These are phyloP conservation scores for Pisolithus thermaeus DNA, from an alignment of 1,284 basidiomycete genomes.

Conservation along the genomic window DNA sequence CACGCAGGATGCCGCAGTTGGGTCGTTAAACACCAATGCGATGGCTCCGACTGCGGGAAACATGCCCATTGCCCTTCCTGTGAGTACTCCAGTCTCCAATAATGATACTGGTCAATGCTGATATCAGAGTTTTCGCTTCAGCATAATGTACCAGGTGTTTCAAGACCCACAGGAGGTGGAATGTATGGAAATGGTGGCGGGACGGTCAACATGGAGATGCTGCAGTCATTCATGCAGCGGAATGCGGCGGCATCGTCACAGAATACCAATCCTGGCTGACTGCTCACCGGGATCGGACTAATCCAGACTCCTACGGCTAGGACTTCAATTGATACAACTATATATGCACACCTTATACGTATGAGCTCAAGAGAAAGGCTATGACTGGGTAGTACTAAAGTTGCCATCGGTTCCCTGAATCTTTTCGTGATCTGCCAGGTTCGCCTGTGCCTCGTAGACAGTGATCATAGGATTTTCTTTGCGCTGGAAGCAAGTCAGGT, in stretches of 20 bases:
- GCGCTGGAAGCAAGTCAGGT: conserved; percentile 36
- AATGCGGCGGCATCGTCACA: conserved; percentile 28
- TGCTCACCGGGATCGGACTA: neutral
- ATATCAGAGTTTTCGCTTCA: conserved; percentile 2
- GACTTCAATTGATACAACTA: too few relatives aligned
- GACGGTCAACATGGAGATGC: conserved; percentile 45
- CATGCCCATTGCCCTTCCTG: conserved; percentile 13
- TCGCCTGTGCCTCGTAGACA: conserved; percentile 76
- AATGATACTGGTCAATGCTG: neutral
- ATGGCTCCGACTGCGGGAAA: conserved; percentile 8
- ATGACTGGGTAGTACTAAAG: conserved; percentile 37
- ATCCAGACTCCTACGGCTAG: too few relatives aligned
- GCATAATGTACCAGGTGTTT: conserved; percentile 8
- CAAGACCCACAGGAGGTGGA: conserved; percentile 7
- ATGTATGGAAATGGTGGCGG: conserved; percentile 17
- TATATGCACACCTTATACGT: neutral
- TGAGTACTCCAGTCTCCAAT: conserved; percentile 9
- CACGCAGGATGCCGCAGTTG: conserved; percentile 1
- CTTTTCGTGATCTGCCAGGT: conserved; percentile 74
- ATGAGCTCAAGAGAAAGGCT: conserved; percentile 3
- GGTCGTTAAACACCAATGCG: conserved; percentile 10
- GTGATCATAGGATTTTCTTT: conserved; percentile 66
- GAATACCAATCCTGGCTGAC: conserved; percentile 16
- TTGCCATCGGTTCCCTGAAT: conserved; percentile 65
- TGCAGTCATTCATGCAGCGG: conserved; percentile 60